Percentiles rank a stretch among this genome's conserved stretches.
These are phyloP conservation scores for Cladosporium phlei DNA, from an alignment of 2,329 filamentous ascomycete species.

Conservation along the genomic window DNA sequence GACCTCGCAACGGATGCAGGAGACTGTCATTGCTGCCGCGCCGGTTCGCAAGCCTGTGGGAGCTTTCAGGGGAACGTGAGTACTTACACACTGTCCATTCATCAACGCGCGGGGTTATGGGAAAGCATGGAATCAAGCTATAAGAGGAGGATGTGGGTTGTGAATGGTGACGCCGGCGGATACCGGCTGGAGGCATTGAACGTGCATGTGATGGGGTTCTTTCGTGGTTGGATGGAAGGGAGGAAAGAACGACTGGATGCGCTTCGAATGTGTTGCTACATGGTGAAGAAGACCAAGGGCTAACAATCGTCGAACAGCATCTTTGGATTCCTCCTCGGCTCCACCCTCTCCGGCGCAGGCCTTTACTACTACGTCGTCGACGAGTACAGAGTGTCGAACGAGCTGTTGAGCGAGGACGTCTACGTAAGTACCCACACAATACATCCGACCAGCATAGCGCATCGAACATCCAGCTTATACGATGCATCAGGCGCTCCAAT, in stretches of 20 bases:
- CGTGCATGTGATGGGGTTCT: no score
- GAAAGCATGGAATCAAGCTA: no score
- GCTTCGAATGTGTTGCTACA: not conserved
- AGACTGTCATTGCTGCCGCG: slow-evolving; percentile 26
- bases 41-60: slow-evolving; percentile 63
- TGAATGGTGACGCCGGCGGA: not conserved
- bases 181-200: not conserved
- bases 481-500: slow-evolving; percentile 67
- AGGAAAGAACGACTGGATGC: not conserved
- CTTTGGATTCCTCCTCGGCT: slow-evolving; percentile 86
- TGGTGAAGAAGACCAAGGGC: no score
- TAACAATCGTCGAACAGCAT: slow-evolving; percentile 52
- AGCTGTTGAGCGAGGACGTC: slow-evolving; percentile 90
- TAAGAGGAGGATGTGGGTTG: slow-evolving; percentile 4
- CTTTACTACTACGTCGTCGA: slow-evolving; percentile 91
- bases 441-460: not conserved
- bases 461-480: not conserved
- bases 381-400: slow-evolving; percentile 91
- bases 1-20: slow-evolving; percentile 24
- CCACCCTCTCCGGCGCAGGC: slow-evolving; percentile 69
- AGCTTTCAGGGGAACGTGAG: slow-evolving; percentile 68
- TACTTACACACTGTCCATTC: no score
- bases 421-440: slow-evolving; percentile 64
- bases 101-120: no score
- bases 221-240: not conserved